These are phyloP conservation scores for Chenopodium berlandieri DNA, from an alignment of 148 eudicot species.

Conservation along the genomic window DNA sequence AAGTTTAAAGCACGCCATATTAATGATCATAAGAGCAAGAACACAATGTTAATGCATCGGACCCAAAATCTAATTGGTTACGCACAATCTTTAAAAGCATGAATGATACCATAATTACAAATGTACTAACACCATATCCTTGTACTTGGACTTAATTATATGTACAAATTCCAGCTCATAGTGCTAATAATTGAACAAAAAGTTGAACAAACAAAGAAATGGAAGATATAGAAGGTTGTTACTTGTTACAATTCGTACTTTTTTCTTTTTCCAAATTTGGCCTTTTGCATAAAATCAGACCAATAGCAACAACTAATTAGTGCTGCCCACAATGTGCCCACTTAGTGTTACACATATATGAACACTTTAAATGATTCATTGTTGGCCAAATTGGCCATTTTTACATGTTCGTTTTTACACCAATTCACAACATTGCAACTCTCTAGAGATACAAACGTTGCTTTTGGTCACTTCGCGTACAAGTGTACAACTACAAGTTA, in stretches of 20 bases:
- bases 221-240: constrained; percentile 8
- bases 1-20: background rate
- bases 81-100: constrained; percentile 12
- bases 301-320: constrained; percentile 1
- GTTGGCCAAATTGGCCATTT: background rate
- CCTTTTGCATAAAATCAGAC: constrained; percentile 9
- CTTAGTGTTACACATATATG: constrained; percentile 5
- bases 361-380: constrained; percentile 13
- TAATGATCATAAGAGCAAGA: background rate
- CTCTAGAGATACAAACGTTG: constrained; percentile 1
- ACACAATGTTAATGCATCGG: constrained; percentile 11
- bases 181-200: constrained; percentile 28
- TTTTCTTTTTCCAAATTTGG: constrained; percentile 14
- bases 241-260: constrained; percentile 12
- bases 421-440: constrained; percentile 20
- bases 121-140: constrained; percentile 14
- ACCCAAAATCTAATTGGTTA: constrained; percentile 20
- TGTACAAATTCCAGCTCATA: constrained; percentile 34
- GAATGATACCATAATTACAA: constrained; percentile 15
- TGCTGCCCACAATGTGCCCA: constrained; percentile 29
- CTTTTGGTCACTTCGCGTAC: constrained; percentile 6
- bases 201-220: background rate
- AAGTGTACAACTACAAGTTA: background rate
- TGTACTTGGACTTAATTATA: constrained; percentile 10
- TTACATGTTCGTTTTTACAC: constrained; percentile 1